phyloP scores from a whole-genome alignment of 352 stramenopile genomes.

The Elongisporangium senticosum region DNA sequence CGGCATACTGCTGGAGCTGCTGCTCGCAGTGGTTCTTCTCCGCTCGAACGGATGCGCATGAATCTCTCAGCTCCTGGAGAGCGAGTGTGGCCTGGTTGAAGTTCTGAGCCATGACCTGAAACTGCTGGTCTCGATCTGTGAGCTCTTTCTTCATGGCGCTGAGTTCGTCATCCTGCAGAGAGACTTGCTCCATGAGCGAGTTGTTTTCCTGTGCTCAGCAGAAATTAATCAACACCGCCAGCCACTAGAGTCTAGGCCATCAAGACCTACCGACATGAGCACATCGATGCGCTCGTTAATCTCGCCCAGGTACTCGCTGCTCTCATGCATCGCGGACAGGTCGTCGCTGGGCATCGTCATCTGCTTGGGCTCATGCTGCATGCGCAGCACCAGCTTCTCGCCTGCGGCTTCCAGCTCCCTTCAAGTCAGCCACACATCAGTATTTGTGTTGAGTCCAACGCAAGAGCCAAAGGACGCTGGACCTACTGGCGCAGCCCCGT shows the following conservation, averaged over 20 bases:
- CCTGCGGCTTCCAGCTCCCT: conserved; percentile 56
- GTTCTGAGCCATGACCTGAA: conserved; percentile 66
- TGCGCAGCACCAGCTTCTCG: conserved; percentile 52
- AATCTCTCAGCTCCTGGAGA: conserved; percentile 59
- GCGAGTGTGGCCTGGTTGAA: conserved; percentile 71
- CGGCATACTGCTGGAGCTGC: conserved; percentile 64
- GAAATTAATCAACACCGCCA: not conserved
- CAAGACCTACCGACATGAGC: conserved; percentile 52
- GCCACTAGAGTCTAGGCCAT: not conserved
- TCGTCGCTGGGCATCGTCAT: conserved; percentile 22
- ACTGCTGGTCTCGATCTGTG: conserved; percentile 53
- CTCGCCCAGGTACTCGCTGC: conserved; percentile 55
- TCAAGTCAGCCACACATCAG: not conserved
- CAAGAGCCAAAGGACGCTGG: not conserved
- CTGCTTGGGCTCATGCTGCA: conserved; percentile 38
- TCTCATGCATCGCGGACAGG: conserved; percentile 30
- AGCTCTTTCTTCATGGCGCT: conserved; percentile 57
- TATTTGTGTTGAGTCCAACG: not conserved
- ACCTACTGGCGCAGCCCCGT: conserved; percentile 56
- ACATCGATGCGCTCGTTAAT: conserved; percentile 77
- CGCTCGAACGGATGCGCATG: conserved; percentile 40
- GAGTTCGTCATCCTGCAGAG: conserved; percentile 70
- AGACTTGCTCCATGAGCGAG: conserved; percentile 79
- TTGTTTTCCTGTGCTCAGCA: conserved; percentile 48
- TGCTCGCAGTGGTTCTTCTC: conserved; percentile 64